Base-by-base conservation (phyloP, 306 rosid species). In the Glycine latifolia region DNA sequence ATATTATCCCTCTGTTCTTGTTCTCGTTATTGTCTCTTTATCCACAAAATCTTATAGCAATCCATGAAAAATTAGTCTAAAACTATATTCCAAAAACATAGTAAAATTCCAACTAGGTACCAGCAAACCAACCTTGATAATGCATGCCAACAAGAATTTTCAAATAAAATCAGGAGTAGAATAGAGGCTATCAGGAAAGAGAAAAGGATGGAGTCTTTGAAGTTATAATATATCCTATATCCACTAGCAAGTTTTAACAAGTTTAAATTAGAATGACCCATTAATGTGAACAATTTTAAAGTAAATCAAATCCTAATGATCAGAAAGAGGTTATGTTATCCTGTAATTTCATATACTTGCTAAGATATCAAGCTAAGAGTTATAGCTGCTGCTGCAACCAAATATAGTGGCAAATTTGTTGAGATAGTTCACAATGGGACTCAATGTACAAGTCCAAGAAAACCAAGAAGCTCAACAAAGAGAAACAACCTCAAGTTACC, bases 401-500 rank as follows among this genome's bases (percentile, higher is more conserved):
- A 78, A 78, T 31, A 43, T 61, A 43, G 78, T 39, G 54, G 58
- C 53, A 37, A 72, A 41, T 9, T 66, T 65, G 67, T 55, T 62
- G 43, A 63, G 75, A 78, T 72, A 78, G 35, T 63, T 65, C 55
- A 55, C 47, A 26, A 54, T 17, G 60, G 52, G 67, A 63, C 50
- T 11, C 31, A 39, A 53, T 69, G 4, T 63, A 9, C 52, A 9
- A 56, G 59, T 56, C 73, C 67, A n/a, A 8, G 16, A 65, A 83
- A 33, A 2, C 13, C 60, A 52, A 13, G 48, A 26, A 60, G 52
- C 47, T 60, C 75, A 55, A 43, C 55, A 41, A 37, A 69, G 73
- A 67, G 39, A 79, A 59, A 80, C 35, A 54, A 55, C 62, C 62
- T 48, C 31, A 49, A 59, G 56, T 52, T 62, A 56, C 77, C 73